These are phyloP conservation scores for Phytophthora rubi DNA, from an alignment of 352 stramenopile genomes.

Conservation along the genomic window DNA sequence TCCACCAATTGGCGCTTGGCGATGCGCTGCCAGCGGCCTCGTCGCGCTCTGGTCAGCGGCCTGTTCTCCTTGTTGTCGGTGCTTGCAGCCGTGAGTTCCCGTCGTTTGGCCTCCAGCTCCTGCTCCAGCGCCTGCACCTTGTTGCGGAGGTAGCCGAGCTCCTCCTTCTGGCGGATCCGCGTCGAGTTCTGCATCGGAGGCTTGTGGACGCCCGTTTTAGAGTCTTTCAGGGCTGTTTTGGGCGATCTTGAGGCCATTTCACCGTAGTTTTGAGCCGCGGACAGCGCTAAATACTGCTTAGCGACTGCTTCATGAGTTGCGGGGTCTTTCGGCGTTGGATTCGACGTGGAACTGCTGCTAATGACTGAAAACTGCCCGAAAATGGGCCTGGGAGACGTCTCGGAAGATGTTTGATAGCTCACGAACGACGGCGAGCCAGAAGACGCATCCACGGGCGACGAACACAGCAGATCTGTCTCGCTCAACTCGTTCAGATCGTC, in stretches of 20 bases:
- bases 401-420: neutral
- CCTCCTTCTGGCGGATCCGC: conserved; percentile 57
- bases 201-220: neutral
- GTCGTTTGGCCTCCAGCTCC: conserved; percentile 34
- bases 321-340: neutral
- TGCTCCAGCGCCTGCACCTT: conserved; percentile 53
- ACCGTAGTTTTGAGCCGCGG: neutral
- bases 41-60: neutral
- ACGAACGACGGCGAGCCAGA: conserved; percentile 1
- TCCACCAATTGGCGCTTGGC: conserved; percentile 43
- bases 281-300: neutral
- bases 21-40: conserved; percentile 43
- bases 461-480: conserved; percentile 28
- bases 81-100: conserved; percentile 14
- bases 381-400: conserved; percentile 5
- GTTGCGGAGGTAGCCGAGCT: conserved; percentile 55
- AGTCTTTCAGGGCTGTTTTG: neutral
- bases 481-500: conserved; percentile 45
- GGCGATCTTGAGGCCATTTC: conserved; percentile 10
- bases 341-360: neutral
- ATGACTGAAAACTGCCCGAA: conserved; percentile 9
- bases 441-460: neutral
- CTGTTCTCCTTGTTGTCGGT: conserved; percentile 13
- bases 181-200: conserved; percentile 61
- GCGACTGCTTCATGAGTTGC: neutral